These are phyloP conservation scores for Amesomyces nigricolor DNA, from an alignment of 2,329 filamentous ascomycete species.

Conservation along the genomic window DNA sequence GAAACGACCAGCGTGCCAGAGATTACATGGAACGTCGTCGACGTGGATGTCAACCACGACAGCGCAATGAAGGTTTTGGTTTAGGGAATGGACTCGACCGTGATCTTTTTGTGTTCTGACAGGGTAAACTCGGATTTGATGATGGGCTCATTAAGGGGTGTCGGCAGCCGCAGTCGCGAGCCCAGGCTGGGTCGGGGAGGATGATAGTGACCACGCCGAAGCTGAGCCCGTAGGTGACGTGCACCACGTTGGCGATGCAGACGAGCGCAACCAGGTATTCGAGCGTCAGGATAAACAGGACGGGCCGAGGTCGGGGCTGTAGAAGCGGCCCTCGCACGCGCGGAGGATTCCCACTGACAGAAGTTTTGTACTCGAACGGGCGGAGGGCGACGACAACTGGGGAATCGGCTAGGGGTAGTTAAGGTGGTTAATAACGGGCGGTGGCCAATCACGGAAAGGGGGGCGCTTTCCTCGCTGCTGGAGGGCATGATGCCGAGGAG, in stretches of 20 bases:
- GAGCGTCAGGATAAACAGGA: no score
- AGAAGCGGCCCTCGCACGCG: conserved; percentile 6
- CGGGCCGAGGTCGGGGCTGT: not conserved
- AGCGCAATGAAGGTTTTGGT: not conserved
- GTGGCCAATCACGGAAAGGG: conserved; percentile 2
- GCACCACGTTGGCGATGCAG: no score
- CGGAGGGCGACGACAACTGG: conserved; percentile 2
- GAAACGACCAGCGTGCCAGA: conserved; percentile 28
- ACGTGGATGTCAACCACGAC: conserved; percentile 23
- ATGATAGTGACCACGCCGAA: no score
- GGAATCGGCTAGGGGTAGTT: not conserved
- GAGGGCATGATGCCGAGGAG: conserved; percentile 5
- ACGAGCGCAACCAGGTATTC: no score
- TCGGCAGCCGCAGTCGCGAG: no score
- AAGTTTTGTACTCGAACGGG: conserved; percentile 6
- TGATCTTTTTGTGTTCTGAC: not conserved
- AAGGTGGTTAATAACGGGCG: not conserved
- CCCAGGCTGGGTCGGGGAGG: no score
- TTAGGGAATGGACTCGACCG: conserved; percentile 2
- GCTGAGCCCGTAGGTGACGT: no score
- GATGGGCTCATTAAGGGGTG: no score
- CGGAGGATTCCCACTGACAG: conserved; percentile 2
- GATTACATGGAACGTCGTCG: conserved; percentile 26
- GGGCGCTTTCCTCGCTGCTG: conserved; percentile 8
- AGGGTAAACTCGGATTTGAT: not conserved